Evolutionary conservation across 2,329 filamentous ascomycete species (phyloP).

Genomic region (Scedosporium minutisporum): DNA sequence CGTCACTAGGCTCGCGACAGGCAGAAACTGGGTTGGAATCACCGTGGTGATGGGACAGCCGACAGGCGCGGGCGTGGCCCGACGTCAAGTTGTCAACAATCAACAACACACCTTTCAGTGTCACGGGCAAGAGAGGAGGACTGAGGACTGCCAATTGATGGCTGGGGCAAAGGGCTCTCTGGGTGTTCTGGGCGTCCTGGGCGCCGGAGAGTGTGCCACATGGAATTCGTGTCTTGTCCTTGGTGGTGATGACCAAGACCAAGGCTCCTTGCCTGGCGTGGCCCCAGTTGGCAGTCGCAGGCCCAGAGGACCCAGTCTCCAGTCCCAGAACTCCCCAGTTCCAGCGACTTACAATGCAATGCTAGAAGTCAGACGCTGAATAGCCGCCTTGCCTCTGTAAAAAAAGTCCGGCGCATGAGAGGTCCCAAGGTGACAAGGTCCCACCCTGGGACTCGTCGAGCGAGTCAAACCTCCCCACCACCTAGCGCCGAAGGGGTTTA

Average conservation of each 20-base stretch:
- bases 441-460: background rate
- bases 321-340: background rate
- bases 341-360: background rate
- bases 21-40: background rate
- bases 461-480: background rate
- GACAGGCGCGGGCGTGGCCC: background rate
- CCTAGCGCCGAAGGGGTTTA: background rate
- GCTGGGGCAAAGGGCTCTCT: background rate
- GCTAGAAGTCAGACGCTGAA: background rate
- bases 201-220: background rate
- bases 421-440: background rate
- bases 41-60: background rate
- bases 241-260: background rate
- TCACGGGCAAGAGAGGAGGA: background rate
- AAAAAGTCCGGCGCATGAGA: no score
- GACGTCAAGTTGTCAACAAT: background rate
- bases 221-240: background rate
- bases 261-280: background rate
- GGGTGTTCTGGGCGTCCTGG: background rate
- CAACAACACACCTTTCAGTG: background rate
- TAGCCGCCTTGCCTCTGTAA: background rate
- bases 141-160: background rate
- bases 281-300: background rate
- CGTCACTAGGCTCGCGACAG: background rate
- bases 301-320: background rate